Evolutionary conservation across 2,329 filamentous ascomycete genomes (phyloP), one percentile per base, ranked within the genome.

Genomic region (Nectriaceae sp.): DNA sequence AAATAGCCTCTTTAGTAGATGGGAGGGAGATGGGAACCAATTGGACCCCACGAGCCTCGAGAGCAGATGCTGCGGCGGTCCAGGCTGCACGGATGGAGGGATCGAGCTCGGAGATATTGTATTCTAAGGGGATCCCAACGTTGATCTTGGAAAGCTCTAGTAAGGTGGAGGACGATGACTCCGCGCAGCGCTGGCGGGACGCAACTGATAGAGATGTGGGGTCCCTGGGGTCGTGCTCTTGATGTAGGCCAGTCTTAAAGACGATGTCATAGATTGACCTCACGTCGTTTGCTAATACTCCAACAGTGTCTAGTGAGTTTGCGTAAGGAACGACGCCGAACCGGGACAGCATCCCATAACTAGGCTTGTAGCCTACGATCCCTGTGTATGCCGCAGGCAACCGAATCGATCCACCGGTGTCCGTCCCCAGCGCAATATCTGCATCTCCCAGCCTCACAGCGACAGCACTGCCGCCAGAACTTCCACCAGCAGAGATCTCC

Each of bases 381-480:
- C 89, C 88, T 8, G 87, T 91, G 65, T 95, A 97, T 2, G 92
- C 89, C 13, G 92, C 92, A 0, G 92, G 92, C 41, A 97, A 77
- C 49, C 92, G 80, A 41, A 97, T 87, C 2, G 89, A 95, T 13
- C 92, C 92, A 55, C 92, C 92, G 0, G 92, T 99, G 66, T 99
- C 94, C 18, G 94, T 97, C 16, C 94, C 94, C 21, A 99, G 73
- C 6, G 91, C 91, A 31, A 84, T 48, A 21, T 81, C 74, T 1
- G 75, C 78, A 4, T 76, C 72, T 19, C 79, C 79, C 1, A 79
- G 76, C 18, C 81, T 83, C 31, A 97, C 89, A 13, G 90, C 90
- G 10, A 95, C 82, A 3, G 94, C 94, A 67, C 92, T 97, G 16
- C 94, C 94, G 36, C 94, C 94, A 3, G 93, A 97, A 67, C 92